Conservation (phyloP, 495 filamentous ascomycete species). For the Parachaetomium inaequale region DNA sequence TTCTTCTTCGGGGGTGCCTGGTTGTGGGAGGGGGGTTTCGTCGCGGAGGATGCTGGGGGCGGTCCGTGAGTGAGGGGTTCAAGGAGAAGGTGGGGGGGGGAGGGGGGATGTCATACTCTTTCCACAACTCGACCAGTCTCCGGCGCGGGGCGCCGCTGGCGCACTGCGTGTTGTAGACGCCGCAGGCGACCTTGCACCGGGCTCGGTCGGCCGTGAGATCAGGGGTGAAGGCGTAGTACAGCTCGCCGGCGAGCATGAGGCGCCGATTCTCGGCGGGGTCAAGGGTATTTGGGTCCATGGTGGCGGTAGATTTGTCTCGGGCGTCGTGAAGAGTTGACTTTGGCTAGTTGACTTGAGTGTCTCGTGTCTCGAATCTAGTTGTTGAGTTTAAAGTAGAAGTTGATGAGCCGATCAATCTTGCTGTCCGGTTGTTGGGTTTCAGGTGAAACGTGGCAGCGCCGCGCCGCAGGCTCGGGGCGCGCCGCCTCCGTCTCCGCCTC, state of each 20-base stretch:
- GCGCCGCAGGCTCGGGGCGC: too few relatives aligned
- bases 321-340: too few relatives aligned
- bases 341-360: too few relatives aligned
- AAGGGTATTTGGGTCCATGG: conserved; percentile 7
- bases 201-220: conserved; percentile 52
- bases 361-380: too few relatives aligned
- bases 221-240: conserved; percentile 49
- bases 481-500: too few relatives aligned
- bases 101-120: conserved; percentile 54
- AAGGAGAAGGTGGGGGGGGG: background rate
- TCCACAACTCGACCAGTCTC: conserved; percentile 62
- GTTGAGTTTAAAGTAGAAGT: too few relatives aligned
- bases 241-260: conserved; percentile 50
- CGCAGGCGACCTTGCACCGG: conserved; percentile 56
- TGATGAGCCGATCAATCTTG: too few relatives aligned
- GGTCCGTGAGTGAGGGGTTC: background rate
- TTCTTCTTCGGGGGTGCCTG: conserved; percentile 53
- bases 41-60: conserved; percentile 55
- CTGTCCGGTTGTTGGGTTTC: too few relatives aligned
- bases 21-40: conserved; percentile 58
- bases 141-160: conserved; percentile 52
- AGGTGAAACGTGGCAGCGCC: too few relatives aligned
- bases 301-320: too few relatives aligned
- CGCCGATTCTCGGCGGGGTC: conserved; percentile 42
- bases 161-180: conserved; percentile 54